Conservation (phyloP, 768 basidiomycete species). For the Lentinula sp. region DNA sequence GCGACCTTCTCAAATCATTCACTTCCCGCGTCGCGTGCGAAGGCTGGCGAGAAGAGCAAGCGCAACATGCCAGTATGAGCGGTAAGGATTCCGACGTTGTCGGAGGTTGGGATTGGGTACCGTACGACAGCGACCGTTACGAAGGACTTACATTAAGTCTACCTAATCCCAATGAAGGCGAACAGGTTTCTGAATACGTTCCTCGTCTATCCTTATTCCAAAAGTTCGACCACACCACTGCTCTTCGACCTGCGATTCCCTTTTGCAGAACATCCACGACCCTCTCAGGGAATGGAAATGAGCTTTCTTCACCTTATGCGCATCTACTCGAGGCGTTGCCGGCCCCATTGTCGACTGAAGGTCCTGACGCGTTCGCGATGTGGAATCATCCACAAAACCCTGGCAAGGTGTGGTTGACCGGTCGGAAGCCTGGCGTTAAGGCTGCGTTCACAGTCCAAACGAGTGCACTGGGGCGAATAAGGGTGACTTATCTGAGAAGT, state of each 20-base stretch:
- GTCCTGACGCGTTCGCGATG: background rate
- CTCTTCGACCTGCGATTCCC: background rate
- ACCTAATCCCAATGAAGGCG: background rate
- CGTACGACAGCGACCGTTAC: background rate
- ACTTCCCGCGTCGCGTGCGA: conserved; percentile 3
- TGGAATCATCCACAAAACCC: background rate
- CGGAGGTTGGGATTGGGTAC: background rate
- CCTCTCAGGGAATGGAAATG: background rate
- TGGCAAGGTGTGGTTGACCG: conserved; percentile 2
- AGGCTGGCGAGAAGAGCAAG: conserved; percentile 1
- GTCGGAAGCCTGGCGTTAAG: background rate
- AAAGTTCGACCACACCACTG: background rate
- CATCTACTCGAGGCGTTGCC: background rate
- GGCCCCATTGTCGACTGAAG: background rate
- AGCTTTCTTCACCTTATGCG: background rate
- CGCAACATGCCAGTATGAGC: background rate
- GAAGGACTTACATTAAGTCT: background rate
- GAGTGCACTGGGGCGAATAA: background rate
- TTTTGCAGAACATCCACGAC: background rate
- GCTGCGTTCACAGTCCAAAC: background rate
- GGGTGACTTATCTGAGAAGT: background rate
- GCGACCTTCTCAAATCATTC: conserved; percentile 1
- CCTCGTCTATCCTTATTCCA: conserved; percentile 1
- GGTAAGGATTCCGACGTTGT: background rate
- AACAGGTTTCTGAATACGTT: background rate